These are phyloP conservation scores for Mycena polygramma DNA, from an alignment of 768 basidiomycete species.

Conservation along the genomic window DNA sequence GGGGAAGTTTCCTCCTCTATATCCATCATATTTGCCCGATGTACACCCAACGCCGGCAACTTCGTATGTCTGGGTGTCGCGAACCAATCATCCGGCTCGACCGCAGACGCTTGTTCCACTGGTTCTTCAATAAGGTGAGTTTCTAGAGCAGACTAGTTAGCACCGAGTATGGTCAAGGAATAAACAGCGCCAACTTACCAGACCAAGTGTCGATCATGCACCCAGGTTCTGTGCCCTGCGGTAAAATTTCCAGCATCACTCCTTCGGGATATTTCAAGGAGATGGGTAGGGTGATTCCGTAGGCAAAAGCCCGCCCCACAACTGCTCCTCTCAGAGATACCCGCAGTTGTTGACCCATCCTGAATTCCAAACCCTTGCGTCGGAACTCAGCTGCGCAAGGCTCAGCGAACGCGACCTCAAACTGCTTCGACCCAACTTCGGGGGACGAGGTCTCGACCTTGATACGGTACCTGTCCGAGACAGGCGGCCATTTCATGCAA, in stretches of 20 bases:
- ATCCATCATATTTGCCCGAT: slow-evolving; percentile 22
- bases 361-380: slow-evolving; percentile 50
- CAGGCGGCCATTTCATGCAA: no score
- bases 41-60: slow-evolving; percentile 32
- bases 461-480: no score
- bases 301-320: slow-evolving; percentile 44
- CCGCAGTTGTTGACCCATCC: slow-evolving; percentile 56
- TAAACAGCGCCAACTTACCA: slow-evolving; percentile 44
- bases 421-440: slow-evolving; percentile 40
- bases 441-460: slow-evolving; percentile 40
- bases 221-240: slow-evolving; percentile 40
- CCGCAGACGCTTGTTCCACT: slow-evolving; percentile 11
- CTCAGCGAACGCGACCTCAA: slow-evolving; percentile 56
- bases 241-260: slow-evolving; percentile 53
- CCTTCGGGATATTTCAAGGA: slow-evolving; percentile 59
- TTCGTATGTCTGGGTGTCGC: slow-evolving; percentile 41
- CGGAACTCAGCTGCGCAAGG: slow-evolving; percentile 46
- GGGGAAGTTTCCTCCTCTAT: slow-evolving; percentile 19
- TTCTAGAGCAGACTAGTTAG: not conserved
- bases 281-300: slow-evolving; percentile 49
- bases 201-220: slow-evolving; percentile 56
- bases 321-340: slow-evolving; percentile 63
- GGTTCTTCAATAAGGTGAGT: slow-evolving; percentile 20
- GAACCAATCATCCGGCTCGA: slow-evolving; percentile 46
- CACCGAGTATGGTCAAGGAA: not conserved